phyloP scores from a whole-genome alignment of 257 asterid genomes.

The Thymus mandschuricus region DNA sequence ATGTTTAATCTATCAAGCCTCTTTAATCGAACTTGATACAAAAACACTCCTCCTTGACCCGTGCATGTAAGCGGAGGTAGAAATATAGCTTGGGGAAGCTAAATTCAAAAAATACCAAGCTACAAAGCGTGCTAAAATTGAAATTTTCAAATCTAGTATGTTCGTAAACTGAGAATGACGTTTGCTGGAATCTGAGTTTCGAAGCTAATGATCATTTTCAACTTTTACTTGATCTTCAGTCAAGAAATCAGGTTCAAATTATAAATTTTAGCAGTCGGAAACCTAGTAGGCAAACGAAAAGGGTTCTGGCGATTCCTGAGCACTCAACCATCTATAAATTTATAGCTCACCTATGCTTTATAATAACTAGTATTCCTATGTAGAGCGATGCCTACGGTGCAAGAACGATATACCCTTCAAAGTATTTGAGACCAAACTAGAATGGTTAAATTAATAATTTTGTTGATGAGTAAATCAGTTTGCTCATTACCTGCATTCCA shows the following conservation, averaged over 20 bases:
- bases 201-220: too few species aligned
- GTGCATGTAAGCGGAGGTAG: too few species aligned
- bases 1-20: background rate
- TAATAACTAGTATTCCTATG: background rate
- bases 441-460: background rate
- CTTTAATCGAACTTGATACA: background rate
- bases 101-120: too few species aligned
- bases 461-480: background rate
- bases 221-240: background rate
- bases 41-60: background rate
- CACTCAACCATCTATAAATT: background rate
- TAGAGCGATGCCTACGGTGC: background rate
- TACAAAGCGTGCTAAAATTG: too few species aligned
- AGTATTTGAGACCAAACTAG: background rate
- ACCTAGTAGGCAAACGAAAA: constrained; percentile 19
- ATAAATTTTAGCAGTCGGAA: background rate
- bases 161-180: too few species aligned
- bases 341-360: background rate
- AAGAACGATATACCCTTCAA: background rate
- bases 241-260: background rate
- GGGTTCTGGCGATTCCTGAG: background rate
- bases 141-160: too few species aligned
- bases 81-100: too few species aligned
- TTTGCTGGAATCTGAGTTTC: background rate
- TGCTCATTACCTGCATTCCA: constrained; percentile 76